Base-by-base conservation (phyloP, 768 basidiomycete genomes). In the Psilocybe cubensis region DNA sequence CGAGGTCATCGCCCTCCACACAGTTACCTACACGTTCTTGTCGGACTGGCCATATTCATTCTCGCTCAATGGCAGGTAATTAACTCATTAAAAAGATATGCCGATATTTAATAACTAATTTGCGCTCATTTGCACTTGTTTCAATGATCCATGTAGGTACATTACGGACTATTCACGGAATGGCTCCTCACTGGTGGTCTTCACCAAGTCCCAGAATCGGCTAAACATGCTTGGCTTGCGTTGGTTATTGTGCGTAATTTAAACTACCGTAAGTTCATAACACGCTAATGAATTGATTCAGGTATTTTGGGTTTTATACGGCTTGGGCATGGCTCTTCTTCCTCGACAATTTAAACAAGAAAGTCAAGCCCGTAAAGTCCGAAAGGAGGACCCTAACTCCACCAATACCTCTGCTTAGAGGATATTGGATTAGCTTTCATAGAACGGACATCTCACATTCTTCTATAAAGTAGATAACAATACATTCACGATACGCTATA, bases 21-120 rank as follows among this genome's bases (percentile, higher is more conserved):
- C 44, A 83, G 82, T 62, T 86, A 83, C 69, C 52, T 81, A 25
- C 86, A 88, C 60, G 82, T 77, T 8, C 53, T 79, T 3, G 62
- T 88, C 21, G 87, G 87, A 1, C 66, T 87, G 6, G 68, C 72
- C 0, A 86, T 85, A 50, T 73, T 89, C 48, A 79, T 70, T 1
- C 68, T 86, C 21, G 82, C 84, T 2, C 79, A 78, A 27, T 84
- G 77, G 56, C 79, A 83, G 74, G 81, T 80, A 47, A 55, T 63
- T 57, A 5, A 25, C 33, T 35, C 29, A 41, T 38, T 23, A 33
- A 43, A 43, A 11, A 40, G n/a, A 11, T 38, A 53, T 29, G 17
- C 41, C 28, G 28, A 20, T n/a, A 25, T 43, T 53, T 60, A 28
- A 18, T 45, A 28, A 29, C 40, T 41, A 29, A 18, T 23, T 45